These are phyloP conservation scores for Xanthoceras sorbifolium DNA, from an alignment of 345 rosid genomes.

Conservation along the genomic window DNA sequence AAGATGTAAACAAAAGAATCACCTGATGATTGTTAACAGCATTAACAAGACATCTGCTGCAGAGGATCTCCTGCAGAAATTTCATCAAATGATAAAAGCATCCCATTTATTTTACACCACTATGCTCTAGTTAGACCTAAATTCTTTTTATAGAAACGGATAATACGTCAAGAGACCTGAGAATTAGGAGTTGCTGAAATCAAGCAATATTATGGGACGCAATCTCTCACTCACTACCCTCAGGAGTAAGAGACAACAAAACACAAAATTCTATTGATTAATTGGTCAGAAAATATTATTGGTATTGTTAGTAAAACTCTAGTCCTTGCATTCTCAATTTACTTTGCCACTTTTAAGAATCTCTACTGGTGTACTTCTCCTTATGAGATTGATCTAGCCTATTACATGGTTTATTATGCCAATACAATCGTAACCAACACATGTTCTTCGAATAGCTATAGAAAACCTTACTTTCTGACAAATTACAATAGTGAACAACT, in stretches of 20 bases:
- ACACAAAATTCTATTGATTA: too few relatives aligned
- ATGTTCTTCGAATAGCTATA: not conserved
- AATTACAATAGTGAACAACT: not conserved
- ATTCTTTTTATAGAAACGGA: not conserved
- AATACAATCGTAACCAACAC: not conserved
- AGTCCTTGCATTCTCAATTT: not conserved
- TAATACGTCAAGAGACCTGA: not conserved
- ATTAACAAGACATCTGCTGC: not conserved
- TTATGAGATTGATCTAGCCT: not conserved
- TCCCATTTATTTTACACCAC: not conserved
- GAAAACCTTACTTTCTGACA: not conserved
- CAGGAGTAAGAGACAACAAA: not conserved
- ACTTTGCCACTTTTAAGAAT: not conserved
- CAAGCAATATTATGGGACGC: not conserved
- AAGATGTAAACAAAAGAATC: not conserved
- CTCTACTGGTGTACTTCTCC: not conserved
- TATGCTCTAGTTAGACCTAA: not conserved
- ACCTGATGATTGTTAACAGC: not conserved
- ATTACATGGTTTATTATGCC: not conserved
- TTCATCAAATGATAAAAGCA: not conserved
- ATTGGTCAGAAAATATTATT: not conserved
- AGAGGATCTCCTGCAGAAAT: slow-evolving; percentile 4
- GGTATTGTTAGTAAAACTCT: not conserved
- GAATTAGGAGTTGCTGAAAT: not conserved
- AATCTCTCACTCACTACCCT: not conserved